Base-by-base conservation (phyloP, 2,329 filamentous ascomycete genomes). In the Phialocephala subalpina region DNA sequence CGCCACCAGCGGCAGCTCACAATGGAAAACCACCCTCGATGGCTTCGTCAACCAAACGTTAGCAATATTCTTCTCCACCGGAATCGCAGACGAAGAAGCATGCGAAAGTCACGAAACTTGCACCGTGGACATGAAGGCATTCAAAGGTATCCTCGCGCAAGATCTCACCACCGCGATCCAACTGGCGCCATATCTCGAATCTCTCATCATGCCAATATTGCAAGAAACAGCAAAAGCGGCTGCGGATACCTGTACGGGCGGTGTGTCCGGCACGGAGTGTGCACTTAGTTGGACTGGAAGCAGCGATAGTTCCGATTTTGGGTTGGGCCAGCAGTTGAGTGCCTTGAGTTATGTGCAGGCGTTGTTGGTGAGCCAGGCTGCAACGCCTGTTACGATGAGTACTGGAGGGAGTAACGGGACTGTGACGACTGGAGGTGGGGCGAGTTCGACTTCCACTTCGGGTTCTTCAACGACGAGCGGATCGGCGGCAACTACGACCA, bases 91-190 rank as follows among this genome's bases (percentile, higher is more conserved):
- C 63, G 92, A 95, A 77, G 78, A 86, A 2, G 82, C 87, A 14
- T 95, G 92, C 79, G 91, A 93, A 71, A 79, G 82, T 2, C 78
- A 74, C 2, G 75, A 77, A 25, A 83, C 80, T 22, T 95, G 92
- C 81, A 89, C 89, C 65, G 82, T 86, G 57, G 92, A 95, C 73
- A 91, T 93, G 82, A 78, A 87, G 66, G 87, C 87, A 1, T 94
- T 91, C 84, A 92, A 92, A 78, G 90, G 90, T 45, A 89, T 90
- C 65, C 81, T 92, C 20, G 83, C 88, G 70, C 85, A 88, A 47
- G 92, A 89, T 87, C 80, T 93, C 70, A 82, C 86, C 3, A 82
- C 84, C 25, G 82, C 86, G 1, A 84, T 86, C 1, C 83, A 90
- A 70, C 64, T 92, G n/a, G 89, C 87, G 0, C 90, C 91, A 0